Evolutionary conservation across 2,329 filamentous ascomycete genomes (phyloP), one percentile per base, ranked within the genome.

Genomic region (Sodiomyces alkalinus): DNA sequence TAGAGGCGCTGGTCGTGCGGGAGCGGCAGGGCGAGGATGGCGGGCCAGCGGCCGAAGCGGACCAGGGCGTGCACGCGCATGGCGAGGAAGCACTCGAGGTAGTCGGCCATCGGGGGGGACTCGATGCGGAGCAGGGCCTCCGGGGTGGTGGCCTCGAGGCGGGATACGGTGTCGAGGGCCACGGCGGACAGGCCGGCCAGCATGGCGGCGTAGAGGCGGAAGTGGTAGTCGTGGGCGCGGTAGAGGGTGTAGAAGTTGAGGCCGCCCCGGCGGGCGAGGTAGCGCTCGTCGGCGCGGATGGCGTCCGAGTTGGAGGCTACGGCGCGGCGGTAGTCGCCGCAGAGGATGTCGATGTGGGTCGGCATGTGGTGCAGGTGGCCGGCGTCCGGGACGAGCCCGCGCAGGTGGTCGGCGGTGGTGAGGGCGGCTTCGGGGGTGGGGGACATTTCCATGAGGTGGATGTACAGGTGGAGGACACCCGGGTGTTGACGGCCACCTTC

Each of bases 381-480:
- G 0, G 69, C 62, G 43, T 82, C 76, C 0, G 77, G 77, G 0
- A 77, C 66, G 3, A 82, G 59, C 7, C 58, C 60, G 14, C 77
- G 69, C 8, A 83, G 58, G 11, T 56, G 52, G 40, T 82, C 64
- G 5, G 75, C 76, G 0, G 64, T 57, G 0, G 63, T 53, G 11
- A 80, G 46, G 2, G 73, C 79, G 2, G 51, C 45, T 44, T 81
- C 78, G 0, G 78, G 78, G 0, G 56, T 61, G 0, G 58, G 53
- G 0, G 77, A 82, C 78, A 82, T 82, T 43, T 85, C 79, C 60
- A 81, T 78, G 4, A 81, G 62, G 40, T 83, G 78, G 21, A 83
- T 79, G 46, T 85, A 85, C 18, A 82, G 52, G 46, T 86, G 80
- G 5, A 83, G 55, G 0, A 85, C 48, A 0, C 79, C 80, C 0